Conservation (phyloP, 129 eudicot genomes). For the Daucus carota region DH1_v3.0 NC_030387.2:31462501-31463000, state of each 20-base stretch:
- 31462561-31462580: constrained; percentile 6
- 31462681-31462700: constrained; percentile 87
- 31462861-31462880: neutral
- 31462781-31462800: neutral
- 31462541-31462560: neutral
- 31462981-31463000: neutral
- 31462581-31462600: constrained; percentile 26
- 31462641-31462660: constrained; percentile 61
- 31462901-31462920: neutral
- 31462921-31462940: neutral
- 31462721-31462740: neutral
- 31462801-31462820: neutral
- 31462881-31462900: neutral
- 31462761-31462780: neutral
- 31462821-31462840: neutral
- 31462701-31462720: constrained; percentile 59
- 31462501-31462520: constrained; percentile 65
- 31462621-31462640: constrained; percentile 74
- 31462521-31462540: neutral
- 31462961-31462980: neutral
- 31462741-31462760: neutral
- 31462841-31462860: neutral
- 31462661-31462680: constrained; percentile 86
- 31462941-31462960: neutral
- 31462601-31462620: constrained; percentile 66